Conservation (phyloP, 2,329 filamentous ascomycete species). For the Lachnellula willkommii region DNA sequence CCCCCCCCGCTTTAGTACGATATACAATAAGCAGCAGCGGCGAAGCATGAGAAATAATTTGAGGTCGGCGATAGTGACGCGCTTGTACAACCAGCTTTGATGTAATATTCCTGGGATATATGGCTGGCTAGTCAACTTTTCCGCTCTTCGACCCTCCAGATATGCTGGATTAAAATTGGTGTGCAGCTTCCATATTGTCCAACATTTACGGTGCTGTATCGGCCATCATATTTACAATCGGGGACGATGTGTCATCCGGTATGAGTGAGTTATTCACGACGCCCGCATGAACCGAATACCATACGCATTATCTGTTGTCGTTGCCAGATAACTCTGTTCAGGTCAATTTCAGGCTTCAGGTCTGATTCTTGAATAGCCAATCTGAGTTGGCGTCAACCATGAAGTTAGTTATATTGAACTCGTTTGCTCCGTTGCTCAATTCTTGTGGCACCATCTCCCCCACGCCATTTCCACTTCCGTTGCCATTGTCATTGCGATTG, state of each 20-base stretch:
- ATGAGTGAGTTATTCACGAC: neutral
- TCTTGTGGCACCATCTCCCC: constrained; percentile 30
- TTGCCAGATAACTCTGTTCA: neutral
- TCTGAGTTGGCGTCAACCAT: constrained; percentile 70
- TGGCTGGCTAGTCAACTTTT: no score
- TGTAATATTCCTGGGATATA: neutral
- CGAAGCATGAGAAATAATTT: neutral
- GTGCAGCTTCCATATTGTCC: no score
- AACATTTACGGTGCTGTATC: neutral
- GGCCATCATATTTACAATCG: neutral
- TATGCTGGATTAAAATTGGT: neutral
- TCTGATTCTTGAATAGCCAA: constrained; percentile 61
- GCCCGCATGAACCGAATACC: neutral
- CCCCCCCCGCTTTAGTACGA: neutral
- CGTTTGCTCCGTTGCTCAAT: constrained; percentile 37
- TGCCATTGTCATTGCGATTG: constrained; percentile 10
- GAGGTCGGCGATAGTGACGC: neutral
- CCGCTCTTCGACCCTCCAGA: no score
- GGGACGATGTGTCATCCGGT: neutral
- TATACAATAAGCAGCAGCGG: neutral
- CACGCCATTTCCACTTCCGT: constrained; percentile 12
- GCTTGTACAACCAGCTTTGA: neutral
- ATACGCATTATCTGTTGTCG: neutral
- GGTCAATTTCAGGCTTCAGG: constrained; percentile 8
- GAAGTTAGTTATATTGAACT: constrained; percentile 74